These are phyloP conservation scores for Kondoa malvinella DNA, from an alignment of 768 basidiomycete species.

Conservation along the genomic window DNA sequence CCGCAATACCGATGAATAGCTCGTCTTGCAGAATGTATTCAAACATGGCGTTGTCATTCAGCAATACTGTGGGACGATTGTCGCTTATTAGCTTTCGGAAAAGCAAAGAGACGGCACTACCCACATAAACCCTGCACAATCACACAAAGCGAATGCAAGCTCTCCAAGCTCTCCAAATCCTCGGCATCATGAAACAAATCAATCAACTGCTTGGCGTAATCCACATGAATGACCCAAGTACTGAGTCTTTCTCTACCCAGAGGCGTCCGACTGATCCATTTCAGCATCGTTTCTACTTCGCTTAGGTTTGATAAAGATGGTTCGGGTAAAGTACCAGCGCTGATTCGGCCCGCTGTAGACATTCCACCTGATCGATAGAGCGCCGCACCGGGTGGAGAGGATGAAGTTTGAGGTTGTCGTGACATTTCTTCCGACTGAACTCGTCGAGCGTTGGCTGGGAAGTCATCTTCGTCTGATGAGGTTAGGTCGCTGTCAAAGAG, in stretches of 20 bases:
- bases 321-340: slow-evolving; percentile 22
- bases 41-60: slow-evolving; percentile 86
- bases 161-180: slow-evolving; percentile 76
- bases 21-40: slow-evolving; percentile 90
- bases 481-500: slow-evolving; percentile 30
- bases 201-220: slow-evolving; percentile 73
- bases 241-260: slow-evolving; percentile 19
- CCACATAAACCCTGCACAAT: slow-evolving; percentile 87
- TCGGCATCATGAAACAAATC: slow-evolving; percentile 73
- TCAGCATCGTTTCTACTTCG: slow-evolving; percentile 64
- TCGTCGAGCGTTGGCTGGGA: background rate
- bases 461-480: slow-evolving; percentile 5
- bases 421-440: too few species aligned
- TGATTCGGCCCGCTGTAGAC: background rate
- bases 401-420: background rate
- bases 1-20: slow-evolving; percentile 76
- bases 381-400: too few species aligned
- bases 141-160: slow-evolving; percentile 74
- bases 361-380: background rate
- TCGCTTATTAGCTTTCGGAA: background rate
- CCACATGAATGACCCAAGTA: slow-evolving; percentile 31
- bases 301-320: slow-evolving; percentile 60
- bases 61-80: slow-evolving; percentile 46
- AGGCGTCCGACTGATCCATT: slow-evolving; percentile 39
- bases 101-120: slow-evolving; percentile 29